Percentiles rank a stretch among this genome's conserved stretches.
These are phyloP conservation scores for Diphasiastrum complanatum DNA, from an alignment of 83 land plant genomes.

Conservation along the genomic window DNA sequence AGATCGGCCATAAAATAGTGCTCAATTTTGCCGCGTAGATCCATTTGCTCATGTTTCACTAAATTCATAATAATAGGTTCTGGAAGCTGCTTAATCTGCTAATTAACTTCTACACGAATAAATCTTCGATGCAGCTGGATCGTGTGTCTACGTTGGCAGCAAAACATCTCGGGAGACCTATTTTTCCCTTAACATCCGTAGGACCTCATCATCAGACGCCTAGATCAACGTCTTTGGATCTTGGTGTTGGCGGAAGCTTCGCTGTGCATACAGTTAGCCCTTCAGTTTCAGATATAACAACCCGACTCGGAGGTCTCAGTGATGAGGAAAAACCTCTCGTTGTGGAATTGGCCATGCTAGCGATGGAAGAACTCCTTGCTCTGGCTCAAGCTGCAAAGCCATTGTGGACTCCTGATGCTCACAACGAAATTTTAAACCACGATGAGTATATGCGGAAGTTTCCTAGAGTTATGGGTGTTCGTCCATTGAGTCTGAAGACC, in stretches of 20 bases:
- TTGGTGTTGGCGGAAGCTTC: neutral
- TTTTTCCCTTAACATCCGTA: neutral
- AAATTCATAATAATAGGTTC: too few species aligned
- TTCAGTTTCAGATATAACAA: neutral
- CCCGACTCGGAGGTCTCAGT: neutral
- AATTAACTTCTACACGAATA: too few species aligned
- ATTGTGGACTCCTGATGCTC: constrained; percentile 47
- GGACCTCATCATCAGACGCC: too few species aligned
- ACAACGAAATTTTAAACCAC: constrained; percentile 46
- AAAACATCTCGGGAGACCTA: neutral
- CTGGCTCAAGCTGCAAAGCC: constrained; percentile 55
- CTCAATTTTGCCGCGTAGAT: too few species aligned
- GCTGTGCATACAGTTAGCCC: neutral
- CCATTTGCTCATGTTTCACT: too few species aligned
- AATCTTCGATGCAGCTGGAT: neutral
- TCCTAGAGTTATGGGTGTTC: constrained; percentile 28
- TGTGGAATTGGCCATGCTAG: constrained; percentile 1
- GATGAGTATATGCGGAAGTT: constrained; percentile 46
- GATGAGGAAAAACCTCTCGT: constrained; percentile 8
- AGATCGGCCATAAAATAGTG: too few species aligned
- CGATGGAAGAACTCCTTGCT: constrained; percentile 5
- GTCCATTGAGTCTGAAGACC: constrained; percentile 31
- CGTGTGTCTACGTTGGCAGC: neutral
- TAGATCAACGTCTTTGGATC: neutral
- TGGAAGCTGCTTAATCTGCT: too few species aligned